Conservation (phyloP, 208 protist species). For the Spongospora subterranea region DNA sequence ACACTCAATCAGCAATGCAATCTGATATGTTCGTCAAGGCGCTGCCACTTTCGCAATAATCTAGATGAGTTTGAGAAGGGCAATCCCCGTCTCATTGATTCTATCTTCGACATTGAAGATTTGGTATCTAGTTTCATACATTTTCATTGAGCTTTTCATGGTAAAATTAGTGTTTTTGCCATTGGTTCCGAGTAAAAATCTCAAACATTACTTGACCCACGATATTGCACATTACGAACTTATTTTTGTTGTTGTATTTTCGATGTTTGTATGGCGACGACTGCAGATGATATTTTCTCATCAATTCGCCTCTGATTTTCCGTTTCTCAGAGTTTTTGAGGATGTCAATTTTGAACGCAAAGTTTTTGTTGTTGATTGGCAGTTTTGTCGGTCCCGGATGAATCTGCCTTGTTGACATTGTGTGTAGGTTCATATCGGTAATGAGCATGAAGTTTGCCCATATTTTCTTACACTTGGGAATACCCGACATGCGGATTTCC, state of each 20-base stretch:
- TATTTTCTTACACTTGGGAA: conserved; percentile 17
- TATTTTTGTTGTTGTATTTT: no score
- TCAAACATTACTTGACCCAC: no score
- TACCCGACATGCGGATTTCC: conserved; percentile 15
- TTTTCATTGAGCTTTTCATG: no score
- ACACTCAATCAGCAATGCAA: conserved; percentile 14
- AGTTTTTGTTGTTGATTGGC: no score
- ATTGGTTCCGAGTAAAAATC: no score
- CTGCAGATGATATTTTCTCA: no score
- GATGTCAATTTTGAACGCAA: no score
- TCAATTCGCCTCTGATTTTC: no score
- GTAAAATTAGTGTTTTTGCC: no score
- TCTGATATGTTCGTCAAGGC: background rate
- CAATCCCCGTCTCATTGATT: background rate
- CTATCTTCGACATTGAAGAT: conserved; percentile 42
- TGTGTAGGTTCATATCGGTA: conserved; percentile 33
- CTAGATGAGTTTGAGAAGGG: conserved; percentile 22
- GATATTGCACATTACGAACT: no score
- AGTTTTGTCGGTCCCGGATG: background rate
- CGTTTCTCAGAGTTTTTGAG: no score
- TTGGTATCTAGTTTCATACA: background rate
- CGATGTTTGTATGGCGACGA: no score
- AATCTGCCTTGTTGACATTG: background rate
- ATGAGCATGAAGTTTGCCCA: conserved; percentile 35
- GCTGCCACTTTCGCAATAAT: background rate